Evolutionary conservation across 2,329 filamentous ascomycete genomes (phyloP).

Genomic region (Cercospora sp.): DNA sequence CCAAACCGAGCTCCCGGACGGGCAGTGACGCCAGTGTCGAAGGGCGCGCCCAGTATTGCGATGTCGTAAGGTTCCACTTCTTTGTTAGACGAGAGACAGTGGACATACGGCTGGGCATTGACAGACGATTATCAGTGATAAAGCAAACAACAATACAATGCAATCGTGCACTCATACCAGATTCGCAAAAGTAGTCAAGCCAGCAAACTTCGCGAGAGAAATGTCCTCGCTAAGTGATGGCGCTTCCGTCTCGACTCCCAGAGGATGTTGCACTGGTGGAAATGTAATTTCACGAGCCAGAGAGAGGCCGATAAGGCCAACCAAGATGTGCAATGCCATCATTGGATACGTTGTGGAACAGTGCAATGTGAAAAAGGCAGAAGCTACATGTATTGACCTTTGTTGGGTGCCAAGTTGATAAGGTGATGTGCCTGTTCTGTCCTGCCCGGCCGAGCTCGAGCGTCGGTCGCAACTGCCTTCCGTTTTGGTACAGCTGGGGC

Average conservation of each 20-base stretch:
- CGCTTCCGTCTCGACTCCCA: slow-evolving; percentile 27
- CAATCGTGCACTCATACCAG: slow-evolving; percentile 25
- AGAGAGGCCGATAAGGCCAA: not conserved
- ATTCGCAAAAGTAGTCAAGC: slow-evolving; percentile 51
- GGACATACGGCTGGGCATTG: slow-evolving; percentile 43
- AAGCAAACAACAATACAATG: not conserved
- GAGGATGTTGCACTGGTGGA: slow-evolving; percentile 42
- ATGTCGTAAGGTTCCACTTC: slow-evolving; percentile 50
- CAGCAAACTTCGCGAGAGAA: slow-evolving; percentile 38
- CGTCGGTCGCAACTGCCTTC: not conserved
- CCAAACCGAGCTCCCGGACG: slow-evolving; percentile 56
- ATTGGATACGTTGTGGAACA: not conserved
- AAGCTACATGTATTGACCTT: not conserved
- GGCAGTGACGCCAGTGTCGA: slow-evolving; percentile 49
- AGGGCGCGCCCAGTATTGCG: slow-evolving; percentile 30
- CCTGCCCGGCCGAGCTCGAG: not conserved
- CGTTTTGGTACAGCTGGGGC: not conserved
- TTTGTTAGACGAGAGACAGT: slow-evolving; percentile 43
- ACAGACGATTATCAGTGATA: not conserved
- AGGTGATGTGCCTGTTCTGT: not conserved
- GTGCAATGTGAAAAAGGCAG: not conserved
- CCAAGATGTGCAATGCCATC: not conserved
- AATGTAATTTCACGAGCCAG: slow-evolving; percentile 47
- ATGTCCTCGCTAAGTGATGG: slow-evolving; percentile 27
- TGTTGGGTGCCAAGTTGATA: not conserved